Evolutionary conservation across 805 yeast species (phyloP).

Genomic region (Lipomyces spencermartinsiae): DNA sequence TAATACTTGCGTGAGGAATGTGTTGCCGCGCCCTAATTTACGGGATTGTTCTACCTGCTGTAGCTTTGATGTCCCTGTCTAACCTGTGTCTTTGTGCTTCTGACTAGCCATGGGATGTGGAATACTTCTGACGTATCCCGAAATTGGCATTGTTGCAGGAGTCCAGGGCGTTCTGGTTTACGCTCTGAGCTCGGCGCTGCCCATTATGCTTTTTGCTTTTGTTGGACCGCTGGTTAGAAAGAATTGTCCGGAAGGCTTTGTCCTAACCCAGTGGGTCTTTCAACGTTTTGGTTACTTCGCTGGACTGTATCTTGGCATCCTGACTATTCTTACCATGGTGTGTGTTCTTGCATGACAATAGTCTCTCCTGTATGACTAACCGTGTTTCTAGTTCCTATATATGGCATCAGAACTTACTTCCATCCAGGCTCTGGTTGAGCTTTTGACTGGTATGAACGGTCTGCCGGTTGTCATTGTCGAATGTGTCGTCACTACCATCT

Average conservation of each 20-base stretch:
- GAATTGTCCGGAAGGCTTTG: conserved; percentile 87
- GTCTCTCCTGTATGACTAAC: neutral
- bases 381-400: conserved; percentile 57
- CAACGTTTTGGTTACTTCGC: conserved; percentile 76
- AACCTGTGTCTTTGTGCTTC: conserved; percentile 1
- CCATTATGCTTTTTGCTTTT: conserved; percentile 81
- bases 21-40: conserved; percentile 36
- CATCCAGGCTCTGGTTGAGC: conserved; percentile 73
- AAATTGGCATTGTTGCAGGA: conserved; percentile 85
- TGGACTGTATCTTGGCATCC: conserved; percentile 75
- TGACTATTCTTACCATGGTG: conserved; percentile 78
- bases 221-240: conserved; percentile 81
- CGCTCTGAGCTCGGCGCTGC: conserved; percentile 78
- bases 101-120: conserved; percentile 86
- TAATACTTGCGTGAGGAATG: conserved; percentile 81
- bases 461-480: conserved; percentile 83
- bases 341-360: neutral
- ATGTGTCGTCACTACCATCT: conserved; percentile 84
- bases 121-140: conserved; percentile 80
- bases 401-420: conserved; percentile 90
- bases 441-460: conserved; percentile 79
- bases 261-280: conserved; percentile 93
- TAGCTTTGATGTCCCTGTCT: conserved; percentile 8
- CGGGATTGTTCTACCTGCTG: neutral
- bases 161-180: conserved; percentile 86